Base-by-base conservation (phyloP, 257 asterid species). In the Ophiorrhiza pumila region DNA sequence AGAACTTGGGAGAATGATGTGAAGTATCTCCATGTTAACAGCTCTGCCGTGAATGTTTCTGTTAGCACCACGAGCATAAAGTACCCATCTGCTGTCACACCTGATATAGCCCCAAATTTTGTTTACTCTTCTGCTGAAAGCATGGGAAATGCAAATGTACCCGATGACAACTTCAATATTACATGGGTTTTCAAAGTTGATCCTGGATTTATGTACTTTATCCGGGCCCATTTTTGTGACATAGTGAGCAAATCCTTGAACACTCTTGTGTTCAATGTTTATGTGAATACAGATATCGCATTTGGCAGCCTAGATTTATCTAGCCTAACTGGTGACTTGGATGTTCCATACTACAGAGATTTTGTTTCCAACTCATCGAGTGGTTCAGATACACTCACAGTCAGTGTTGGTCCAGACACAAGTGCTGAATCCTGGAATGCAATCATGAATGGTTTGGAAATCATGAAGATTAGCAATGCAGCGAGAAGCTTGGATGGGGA, bases 361-460 rank as follows among this genome's bases (percentile, higher is more conserved):
- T 84, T 84, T 49, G 80, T 79, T 61, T 57, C 75, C 63, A 79
- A 81, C 53, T 32, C 82, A 5, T 81, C 88, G 10, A 68, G 57
- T 32, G 78, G 65, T 35, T 79, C 85, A 13, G 73, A 75, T 53
- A 71, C 75, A 49, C 73, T 84, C 65, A 79, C 82, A 1, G 82
- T 84, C 20, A 81, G 88, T 72, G 80, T 84, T 17, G 88, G 88
- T 71, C 85, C 88, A 37, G 88, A 79, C 60, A 7, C 37, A 32
- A 68, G 29, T 29, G 43, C 78, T 2, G 84, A 74, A 4, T 60
- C 55, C 58, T 35, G 12, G 39, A 68, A 80, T 27, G 88, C 88
- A n/a, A 79, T 84, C 66, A 70, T 84, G 80, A 84, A 84, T 52
- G 88, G 88, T 61, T 74, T 84, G 71, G 88, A 84, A 75, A 84